phyloP scores from a whole-genome alignment of 140 eudicot species.

The Erigeron philadelphicus region DNA sequence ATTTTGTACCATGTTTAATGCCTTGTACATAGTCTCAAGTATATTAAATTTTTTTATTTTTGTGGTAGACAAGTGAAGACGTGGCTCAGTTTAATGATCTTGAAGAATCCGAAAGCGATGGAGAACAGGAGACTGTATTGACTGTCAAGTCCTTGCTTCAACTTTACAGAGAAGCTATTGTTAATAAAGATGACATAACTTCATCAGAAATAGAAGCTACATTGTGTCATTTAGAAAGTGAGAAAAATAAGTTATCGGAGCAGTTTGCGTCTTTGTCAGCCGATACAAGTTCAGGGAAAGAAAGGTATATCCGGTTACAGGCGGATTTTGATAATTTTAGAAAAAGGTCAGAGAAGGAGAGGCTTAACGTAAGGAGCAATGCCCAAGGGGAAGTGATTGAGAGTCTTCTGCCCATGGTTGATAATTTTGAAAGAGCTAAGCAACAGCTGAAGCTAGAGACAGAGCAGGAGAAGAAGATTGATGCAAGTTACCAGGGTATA shows the following conservation, averaged over 20 bases:
- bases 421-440: constrained; percentile 89
- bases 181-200: constrained; percentile 47
- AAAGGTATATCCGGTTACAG: constrained; percentile 70
- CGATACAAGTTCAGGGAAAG: constrained; percentile 69
- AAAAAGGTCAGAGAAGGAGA: constrained; percentile 83
- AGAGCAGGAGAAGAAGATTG: constrained; percentile 75
- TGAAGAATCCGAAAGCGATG: constrained; percentile 32
- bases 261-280: constrained; percentile 46
- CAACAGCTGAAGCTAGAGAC: constrained; percentile 74
- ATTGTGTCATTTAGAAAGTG: constrained; percentile 42
- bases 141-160: constrained; percentile 52
- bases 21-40: not conserved
- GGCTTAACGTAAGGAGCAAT: constrained; percentile 52
- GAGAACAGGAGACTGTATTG: constrained; percentile 22
- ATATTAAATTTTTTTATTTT: not conserved
- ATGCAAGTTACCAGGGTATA: constrained; percentile 94
- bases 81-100: constrained; percentile 27
- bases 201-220: constrained; percentile 51
- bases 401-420: constrained; percentile 90
- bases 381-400: constrained; percentile 86
- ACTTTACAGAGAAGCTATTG: constrained; percentile 62
- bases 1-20: not conserved
- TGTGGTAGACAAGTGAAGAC: constrained; percentile 45
- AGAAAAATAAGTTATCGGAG: constrained; percentile 48
- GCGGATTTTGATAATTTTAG: constrained; percentile 95